phyloP scores from a whole-genome alignment of 768 basidiomycete species.

The Lyophyllum decastes region DNA sequence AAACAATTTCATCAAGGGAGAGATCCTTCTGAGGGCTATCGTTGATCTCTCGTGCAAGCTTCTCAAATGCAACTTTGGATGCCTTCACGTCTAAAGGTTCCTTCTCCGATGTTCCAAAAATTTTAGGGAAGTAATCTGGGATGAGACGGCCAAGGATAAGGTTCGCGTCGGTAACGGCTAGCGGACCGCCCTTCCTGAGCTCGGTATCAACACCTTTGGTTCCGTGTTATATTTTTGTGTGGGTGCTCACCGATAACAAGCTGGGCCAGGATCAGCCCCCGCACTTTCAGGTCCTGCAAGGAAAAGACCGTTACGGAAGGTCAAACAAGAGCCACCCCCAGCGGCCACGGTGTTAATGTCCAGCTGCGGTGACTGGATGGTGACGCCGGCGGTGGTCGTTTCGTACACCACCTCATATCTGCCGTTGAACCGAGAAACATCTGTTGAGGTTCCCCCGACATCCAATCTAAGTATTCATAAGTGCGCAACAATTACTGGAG shows the following conservation, averaged over 20 bases:
- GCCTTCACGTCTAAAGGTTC: conserved; percentile 82
- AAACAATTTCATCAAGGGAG: conserved; percentile 81
- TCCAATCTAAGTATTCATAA: conserved; percentile 59
- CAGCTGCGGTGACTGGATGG: conserved; percentile 89
- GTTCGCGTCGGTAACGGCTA: conserved; percentile 94
- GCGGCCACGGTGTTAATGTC: conserved; percentile 97
- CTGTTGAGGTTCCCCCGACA: conserved; percentile 95
- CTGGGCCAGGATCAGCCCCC: conserved; percentile 91
- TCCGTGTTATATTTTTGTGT: neutral
- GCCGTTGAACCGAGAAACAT: conserved; percentile 92
- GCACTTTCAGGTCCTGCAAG: conserved; percentile 91
- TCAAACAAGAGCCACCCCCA: conserved; percentile 89
- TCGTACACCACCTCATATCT: conserved; percentile 93
- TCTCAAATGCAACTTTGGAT: conserved; percentile 65
- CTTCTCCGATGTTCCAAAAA: conserved; percentile 88
- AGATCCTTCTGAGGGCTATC: conserved; percentile 57
- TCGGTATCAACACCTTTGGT: neutral
- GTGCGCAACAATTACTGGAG: too few species aligned
- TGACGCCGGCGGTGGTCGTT: conserved; percentile 92
- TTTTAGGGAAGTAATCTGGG: conserved; percentile 92
- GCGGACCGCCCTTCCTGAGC: conserved; percentile 81
- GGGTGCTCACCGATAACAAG: conserved; percentile 70
- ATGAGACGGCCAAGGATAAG: conserved; percentile 85
- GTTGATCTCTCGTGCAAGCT: conserved; percentile 72
- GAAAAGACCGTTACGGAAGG: conserved; percentile 90